phyloP scores from a whole-genome alignment of 257 asterid genomes.

The Solanum pennellii region DNA sequence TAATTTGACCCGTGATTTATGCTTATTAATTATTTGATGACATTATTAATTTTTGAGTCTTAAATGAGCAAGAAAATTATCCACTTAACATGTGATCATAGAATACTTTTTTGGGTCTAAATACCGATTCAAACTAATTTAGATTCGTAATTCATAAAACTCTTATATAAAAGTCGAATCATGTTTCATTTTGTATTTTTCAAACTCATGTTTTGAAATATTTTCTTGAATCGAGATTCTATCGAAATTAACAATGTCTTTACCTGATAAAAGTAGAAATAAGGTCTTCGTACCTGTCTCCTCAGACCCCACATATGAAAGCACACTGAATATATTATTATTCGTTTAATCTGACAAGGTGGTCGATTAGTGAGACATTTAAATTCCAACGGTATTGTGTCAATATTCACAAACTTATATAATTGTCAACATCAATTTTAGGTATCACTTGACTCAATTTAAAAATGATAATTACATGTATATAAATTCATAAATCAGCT shows the following conservation, averaged over 20 bases:
- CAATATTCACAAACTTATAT: not conserved
- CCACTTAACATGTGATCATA: not conserved
- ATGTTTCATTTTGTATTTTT: not conserved
- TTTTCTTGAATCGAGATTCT: not conserved
- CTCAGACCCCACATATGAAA: not conserved
- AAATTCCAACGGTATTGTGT: not conserved
- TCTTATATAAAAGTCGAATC: no score
- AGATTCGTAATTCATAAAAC: not conserved
- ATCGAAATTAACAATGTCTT: not conserved
- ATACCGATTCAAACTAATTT: no score
- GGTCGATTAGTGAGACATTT: not conserved
- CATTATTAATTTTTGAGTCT: not conserved
- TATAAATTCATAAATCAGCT: not conserved
- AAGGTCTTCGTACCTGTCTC: not conserved
- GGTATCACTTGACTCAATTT: not conserved
- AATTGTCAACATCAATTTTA: not conserved
- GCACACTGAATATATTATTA: not conserved
- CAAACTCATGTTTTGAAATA: not conserved
- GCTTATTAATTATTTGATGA: not conserved
- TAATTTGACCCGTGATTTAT: not conserved
- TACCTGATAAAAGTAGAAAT: not conserved
- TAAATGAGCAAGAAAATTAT: not conserved
- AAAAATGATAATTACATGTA: not conserved
- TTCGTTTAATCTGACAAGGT: no score
- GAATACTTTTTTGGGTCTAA: not conserved